Conservation (phyloP, 306 rosid species). For the Ammopiptanthus mongolicus region DNA sequence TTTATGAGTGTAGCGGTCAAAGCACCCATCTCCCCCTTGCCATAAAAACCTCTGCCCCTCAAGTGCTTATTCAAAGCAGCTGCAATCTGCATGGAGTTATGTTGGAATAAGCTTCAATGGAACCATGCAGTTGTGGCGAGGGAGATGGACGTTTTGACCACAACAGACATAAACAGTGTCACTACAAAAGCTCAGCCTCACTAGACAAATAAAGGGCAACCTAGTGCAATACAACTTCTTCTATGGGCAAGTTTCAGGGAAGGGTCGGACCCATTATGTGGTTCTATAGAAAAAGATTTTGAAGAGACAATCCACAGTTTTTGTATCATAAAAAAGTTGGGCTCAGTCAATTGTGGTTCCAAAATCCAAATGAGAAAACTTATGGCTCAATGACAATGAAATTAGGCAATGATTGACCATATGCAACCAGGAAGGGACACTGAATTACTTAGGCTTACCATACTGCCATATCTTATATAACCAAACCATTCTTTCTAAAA, state of each 20-base stretch:
- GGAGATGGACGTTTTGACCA: neutral
- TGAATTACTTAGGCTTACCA: neutral
- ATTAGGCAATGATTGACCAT: neutral
- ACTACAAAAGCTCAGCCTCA: neutral
- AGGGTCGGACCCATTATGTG: too few species aligned
- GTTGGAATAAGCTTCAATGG: neutral
- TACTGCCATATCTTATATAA: neutral
- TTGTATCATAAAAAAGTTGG: neutral
- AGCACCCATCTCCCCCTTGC: neutral
- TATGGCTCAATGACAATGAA: neutral
- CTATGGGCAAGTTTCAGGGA: too few species aligned
- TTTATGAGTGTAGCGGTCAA: neutral
- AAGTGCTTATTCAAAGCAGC: neutral
- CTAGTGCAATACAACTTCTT: too few species aligned
- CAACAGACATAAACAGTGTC: neutral
- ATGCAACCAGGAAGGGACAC: neutral
- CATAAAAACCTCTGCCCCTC: neutral
- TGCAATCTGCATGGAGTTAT: neutral
- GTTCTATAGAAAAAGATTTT: neutral
- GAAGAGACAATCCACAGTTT: neutral
- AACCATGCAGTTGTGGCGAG: neutral
- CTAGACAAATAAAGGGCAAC: neutral
- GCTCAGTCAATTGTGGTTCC: neutral
- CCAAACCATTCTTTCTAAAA: neutral
- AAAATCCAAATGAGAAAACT: constrained; percentile 6